Conservation (phyloP, 495 filamentous ascomycete species). For the Gamarada debralockiae region DNA sequence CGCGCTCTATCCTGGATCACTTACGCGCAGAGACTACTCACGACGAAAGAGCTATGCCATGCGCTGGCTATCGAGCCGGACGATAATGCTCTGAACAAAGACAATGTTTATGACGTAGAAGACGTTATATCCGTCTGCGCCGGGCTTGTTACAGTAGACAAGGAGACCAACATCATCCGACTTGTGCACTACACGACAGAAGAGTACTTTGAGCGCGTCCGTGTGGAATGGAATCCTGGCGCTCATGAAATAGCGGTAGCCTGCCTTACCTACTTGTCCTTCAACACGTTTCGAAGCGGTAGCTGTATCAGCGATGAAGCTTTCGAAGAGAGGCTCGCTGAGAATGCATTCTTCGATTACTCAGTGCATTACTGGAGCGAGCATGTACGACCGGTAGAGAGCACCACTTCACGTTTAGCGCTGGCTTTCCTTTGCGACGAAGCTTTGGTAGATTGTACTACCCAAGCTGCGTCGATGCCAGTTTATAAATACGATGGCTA, state of each 20-base stretch:
- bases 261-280: slow-evolving; percentile 42
- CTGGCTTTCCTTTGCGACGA: neutral
- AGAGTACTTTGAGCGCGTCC: slow-evolving; percentile 42
- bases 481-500: neutral
- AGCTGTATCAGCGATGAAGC: slow-evolving; percentile 2
- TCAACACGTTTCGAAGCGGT: slow-evolving; percentile 7
- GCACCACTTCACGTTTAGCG: neutral
- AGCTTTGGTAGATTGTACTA: neutral
- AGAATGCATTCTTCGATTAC: neutral
- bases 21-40: neutral
- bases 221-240: slow-evolving; percentile 29
- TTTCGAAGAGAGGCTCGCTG: slow-evolving; percentile 28
- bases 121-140: slow-evolving; percentile 16
- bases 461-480: neutral
- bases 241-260: slow-evolving; percentile 32
- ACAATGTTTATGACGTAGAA: slow-evolving; percentile 26
- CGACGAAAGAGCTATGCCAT: slow-evolving; percentile 16
- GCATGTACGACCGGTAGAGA: neutral
- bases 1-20: no score
- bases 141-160: slow-evolving; percentile 47
- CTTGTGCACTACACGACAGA: slow-evolving; percentile 54
- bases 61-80: slow-evolving; percentile 2
- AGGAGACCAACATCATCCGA: slow-evolving; percentile 40
- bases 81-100: slow-evolving; percentile 25
- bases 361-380: neutral